phyloP scores from a whole-genome alignment of 306 rosid species.

The Urtica urens region DNA sequence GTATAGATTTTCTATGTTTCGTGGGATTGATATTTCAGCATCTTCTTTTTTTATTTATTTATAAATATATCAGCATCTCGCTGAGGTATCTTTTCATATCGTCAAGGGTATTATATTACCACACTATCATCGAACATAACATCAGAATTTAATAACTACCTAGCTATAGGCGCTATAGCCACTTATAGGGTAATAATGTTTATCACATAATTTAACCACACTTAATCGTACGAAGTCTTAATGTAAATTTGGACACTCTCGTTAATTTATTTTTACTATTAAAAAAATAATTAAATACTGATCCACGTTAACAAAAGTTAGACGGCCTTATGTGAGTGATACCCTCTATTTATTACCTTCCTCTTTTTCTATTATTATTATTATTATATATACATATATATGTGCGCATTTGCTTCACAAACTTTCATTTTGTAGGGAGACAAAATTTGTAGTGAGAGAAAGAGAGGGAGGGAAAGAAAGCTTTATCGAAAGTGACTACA shows the following conservation, averaged over 20 bases:
- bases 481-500: conserved; percentile 70
- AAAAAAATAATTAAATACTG: conserved; percentile 13
- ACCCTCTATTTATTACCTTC: conserved; percentile 10
- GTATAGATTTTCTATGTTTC: too few species aligned
- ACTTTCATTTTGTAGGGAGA: too few species aligned
- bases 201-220: neutral
- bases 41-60: too few species aligned
- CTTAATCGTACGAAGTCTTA: conserved; percentile 13
- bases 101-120: too few species aligned
- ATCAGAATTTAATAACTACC: too few species aligned
- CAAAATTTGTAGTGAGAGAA: too few species aligned
- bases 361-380: neutral
- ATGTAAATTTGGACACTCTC: conserved; percentile 20
- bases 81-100: too few species aligned
- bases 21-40: too few species aligned
- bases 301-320: conserved; percentile 29
- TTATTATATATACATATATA: neutral
- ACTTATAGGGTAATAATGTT: conserved; percentile 9
- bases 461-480: conserved; percentile 21
- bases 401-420: conserved; percentile 35
- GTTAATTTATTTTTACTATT: neutral
- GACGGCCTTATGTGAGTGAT: conserved; percentile 28
- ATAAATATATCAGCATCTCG: too few species aligned
- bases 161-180: conserved; percentile 16
- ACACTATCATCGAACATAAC: too few species aligned